phyloP scores from a whole-genome alignment of 2,329 filamentous ascomycete species.

The Ophiocordyceps australis region DNA sequence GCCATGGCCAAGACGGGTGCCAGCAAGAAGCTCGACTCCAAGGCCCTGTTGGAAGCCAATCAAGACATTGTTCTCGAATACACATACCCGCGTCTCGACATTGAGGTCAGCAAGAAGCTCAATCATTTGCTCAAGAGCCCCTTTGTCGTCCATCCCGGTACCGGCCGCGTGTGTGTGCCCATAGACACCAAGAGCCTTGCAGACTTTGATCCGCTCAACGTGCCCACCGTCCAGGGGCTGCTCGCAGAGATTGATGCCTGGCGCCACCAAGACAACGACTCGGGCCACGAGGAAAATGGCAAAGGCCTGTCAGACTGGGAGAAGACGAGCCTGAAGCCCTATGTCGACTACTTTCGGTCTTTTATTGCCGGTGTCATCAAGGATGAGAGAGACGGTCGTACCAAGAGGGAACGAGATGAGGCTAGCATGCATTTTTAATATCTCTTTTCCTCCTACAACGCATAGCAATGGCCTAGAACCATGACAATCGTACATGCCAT shows the following conservation, averaged over 20 bases:
- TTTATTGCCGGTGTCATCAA: slow-evolving; percentile 68
- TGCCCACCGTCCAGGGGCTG: slow-evolving; percentile 77
- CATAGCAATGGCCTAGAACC: background rate
- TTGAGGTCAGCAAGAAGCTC: slow-evolving; percentile 91
- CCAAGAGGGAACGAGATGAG: slow-evolving; percentile 38
- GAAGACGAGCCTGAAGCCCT: slow-evolving; percentile 88
- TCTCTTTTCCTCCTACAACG: background rate
- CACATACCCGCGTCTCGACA: slow-evolving; percentile 91
- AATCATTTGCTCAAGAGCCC: slow-evolving; percentile 97
- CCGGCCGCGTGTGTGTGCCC: slow-evolving; percentile 85
- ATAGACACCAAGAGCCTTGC: slow-evolving; percentile 62
- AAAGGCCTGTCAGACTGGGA: slow-evolving; percentile 64
- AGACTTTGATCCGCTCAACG: slow-evolving; percentile 67
- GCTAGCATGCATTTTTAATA: slow-evolving; percentile 32
- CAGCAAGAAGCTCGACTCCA: slow-evolving; percentile 52
- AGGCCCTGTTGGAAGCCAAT: slow-evolving; percentile 69
- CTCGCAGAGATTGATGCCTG: slow-evolving; percentile 76
- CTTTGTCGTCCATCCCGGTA: slow-evolving; percentile 91
- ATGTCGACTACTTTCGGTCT: slow-evolving; percentile 71
- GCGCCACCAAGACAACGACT: slow-evolving; percentile 28
- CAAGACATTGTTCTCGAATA: slow-evolving; percentile 95
- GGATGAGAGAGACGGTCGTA: slow-evolving; percentile 42
- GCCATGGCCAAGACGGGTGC: slow-evolving; percentile 60
- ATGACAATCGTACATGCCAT: too few species aligned
- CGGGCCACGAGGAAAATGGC: slow-evolving; percentile 16